Evolutionary conservation across 768 basidiomycete genomes (phyloP).

Genomic region (Galerina marginata): DNA sequence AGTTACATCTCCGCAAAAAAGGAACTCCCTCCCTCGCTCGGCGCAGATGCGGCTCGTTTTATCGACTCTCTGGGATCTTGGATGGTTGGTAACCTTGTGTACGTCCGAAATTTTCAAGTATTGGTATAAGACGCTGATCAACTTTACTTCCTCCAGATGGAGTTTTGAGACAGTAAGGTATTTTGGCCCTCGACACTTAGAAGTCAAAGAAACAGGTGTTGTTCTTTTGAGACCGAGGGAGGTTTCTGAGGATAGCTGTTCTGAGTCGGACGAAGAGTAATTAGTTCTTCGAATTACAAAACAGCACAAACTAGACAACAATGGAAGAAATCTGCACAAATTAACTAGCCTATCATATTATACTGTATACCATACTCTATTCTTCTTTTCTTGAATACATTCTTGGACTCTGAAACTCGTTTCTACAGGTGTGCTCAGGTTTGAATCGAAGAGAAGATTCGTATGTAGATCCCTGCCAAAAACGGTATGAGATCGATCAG

Average conservation of each 20-base stretch:
- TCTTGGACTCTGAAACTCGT: neutral
- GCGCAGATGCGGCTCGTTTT: slow-evolving; percentile 56
- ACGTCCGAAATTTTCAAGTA: slow-evolving; percentile 8
- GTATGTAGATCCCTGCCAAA: slow-evolving; percentile 27
- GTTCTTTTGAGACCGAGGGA: slow-evolving; percentile 48
- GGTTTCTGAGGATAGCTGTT: slow-evolving; percentile 34
- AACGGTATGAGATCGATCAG: slow-evolving; percentile 25
- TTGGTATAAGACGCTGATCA: slow-evolving; percentile 19
- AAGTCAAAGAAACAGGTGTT: slow-evolving; percentile 56
- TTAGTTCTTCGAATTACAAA: slow-evolving; percentile 7
- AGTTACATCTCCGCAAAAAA: slow-evolving; percentile 51
- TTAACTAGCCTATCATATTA: neutral
- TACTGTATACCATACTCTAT: neutral
- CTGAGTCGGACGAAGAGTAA: slow-evolving; percentile 46
- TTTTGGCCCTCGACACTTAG: slow-evolving; percentile 60
- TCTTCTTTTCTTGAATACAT: neutral
- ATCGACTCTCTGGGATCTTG: slow-evolving; percentile 62
- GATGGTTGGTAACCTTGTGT: slow-evolving; percentile 67
- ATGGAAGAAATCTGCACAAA: slow-evolving; percentile 1
- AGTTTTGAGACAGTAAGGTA: slow-evolving; percentile 74
- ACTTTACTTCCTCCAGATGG: slow-evolving; percentile 46
- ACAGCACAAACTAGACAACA: slow-evolving; percentile 14
- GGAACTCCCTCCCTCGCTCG: slow-evolving; percentile 55
- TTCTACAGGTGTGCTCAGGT: neutral
- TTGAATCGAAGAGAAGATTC: slow-evolving; percentile 18